Base-by-base conservation (phyloP, 441 rosid genomes). In the Melastoma candidum region DNA sequence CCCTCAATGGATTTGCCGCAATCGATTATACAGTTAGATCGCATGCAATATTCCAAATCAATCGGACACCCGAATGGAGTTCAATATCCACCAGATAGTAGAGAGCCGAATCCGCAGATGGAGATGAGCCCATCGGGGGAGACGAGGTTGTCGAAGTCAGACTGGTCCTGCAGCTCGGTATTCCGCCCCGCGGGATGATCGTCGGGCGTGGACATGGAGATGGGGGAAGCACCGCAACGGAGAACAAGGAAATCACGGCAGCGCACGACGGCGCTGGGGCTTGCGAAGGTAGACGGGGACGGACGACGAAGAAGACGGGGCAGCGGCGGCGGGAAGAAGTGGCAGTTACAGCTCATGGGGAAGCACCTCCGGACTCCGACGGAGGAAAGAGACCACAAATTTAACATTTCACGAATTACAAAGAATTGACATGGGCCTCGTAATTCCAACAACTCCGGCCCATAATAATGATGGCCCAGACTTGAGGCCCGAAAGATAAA, bases 41-140 rank as follows among this genome's bases (percentile, higher is more conserved):
- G 63, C 36, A 7, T 7, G 5, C 3, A 29, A 29, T 7, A 29
- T 29, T 29, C 7, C 36, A 29, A 3, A 29, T 29, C 36, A 29
- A 29, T 29, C 36, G 7, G 36, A 29, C 36, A 29, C 5, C 3
- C 36, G n/a, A 4, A 9, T 49, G 14, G 51, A 27, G 26, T 48
- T 1, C 26, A 59, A 27, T 14, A 60, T 71, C 47, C 32, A 75
- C 96, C 84, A 13, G 97, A 90, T 67, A 90, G 96, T 41, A 90
- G 92, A 60, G 96, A 90, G 50, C 96, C 95, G 75, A 90, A 90
- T 65, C 97, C 97, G 63, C 89, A 68, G 48, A 90, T 76, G 51
- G 97, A 86, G 65, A 90, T 82, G 58, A 61, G 74, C 32, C 81
- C 85, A 12, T 69, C 67, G 53, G 89, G 71, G 4, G 85, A 74